Evolutionary conservation across 176 grass and related monocot genomes (phyloP).

Genomic region (Phoenix dactylifera): DNA sequence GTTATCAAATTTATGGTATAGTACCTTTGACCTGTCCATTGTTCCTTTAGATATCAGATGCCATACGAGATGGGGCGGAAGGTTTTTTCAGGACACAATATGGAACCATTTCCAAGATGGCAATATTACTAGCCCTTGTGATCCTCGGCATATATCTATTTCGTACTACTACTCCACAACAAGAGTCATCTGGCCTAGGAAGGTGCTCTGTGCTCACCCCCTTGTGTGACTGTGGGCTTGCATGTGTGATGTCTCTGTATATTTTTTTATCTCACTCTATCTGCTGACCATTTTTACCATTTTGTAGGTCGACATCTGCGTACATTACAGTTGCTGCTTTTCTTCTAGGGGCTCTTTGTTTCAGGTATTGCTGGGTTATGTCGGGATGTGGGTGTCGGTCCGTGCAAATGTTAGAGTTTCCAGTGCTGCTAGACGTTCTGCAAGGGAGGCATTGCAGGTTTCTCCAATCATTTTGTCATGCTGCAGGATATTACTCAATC

Average conservation of each 20-base stretch:
- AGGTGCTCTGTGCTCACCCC: conserved; percentile 33
- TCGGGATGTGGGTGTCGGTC: conserved; percentile 99
- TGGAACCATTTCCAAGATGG: conserved; percentile 98
- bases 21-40: conserved; percentile 10
- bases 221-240: too few relatives aligned
- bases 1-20: too few relatives aligned
- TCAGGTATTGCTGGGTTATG: conserved; percentile 94
- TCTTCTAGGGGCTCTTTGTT: conserved; percentile 92
- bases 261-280: too few relatives aligned
- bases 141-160: conserved; percentile 99
- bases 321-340: conserved; percentile 92
- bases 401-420: conserved; percentile 99
- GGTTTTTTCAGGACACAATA: conserved; percentile 98
- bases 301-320: conserved; percentile 67
- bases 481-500: conserved; percentile 12
- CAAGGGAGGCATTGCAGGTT: conserved; percentile 99
- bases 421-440: conserved; percentile 94
- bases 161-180: conserved; percentile 66
- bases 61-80: conserved; percentile 97
- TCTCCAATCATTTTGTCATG: conserved; percentile 18
- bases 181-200: conserved; percentile 83
- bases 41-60: conserved; percentile 86
- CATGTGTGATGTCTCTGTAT: too few relatives aligned
- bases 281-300: conserved; percentile 4
- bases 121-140: conserved; percentile 71